These are phyloP conservation scores for Cucumis cinereus DNA, from an alignment of 306 rosid genomes.

Conservation along the genomic window DNA sequence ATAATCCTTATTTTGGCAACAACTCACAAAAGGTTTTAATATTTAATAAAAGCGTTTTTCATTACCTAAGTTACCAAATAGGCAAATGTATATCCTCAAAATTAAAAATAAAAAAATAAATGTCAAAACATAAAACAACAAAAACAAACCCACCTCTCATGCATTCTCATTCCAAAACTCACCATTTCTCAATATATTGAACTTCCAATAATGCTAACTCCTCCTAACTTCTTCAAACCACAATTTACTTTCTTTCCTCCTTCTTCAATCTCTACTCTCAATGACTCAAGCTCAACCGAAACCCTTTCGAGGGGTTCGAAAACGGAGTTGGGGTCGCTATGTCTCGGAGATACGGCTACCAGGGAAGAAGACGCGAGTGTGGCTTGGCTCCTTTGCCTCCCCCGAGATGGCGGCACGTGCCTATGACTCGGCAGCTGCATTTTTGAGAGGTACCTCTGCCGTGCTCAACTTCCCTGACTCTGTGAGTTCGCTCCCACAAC, in stretches of 20 bases:
- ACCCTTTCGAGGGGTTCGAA: constrained; percentile 31
- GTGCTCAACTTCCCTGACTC: constrained; percentile 34
- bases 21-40: background rate
- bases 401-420: constrained; percentile 47
- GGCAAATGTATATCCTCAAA: background rate
- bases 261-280: background rate
- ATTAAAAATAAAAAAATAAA: background rate
- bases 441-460: constrained; percentile 30
- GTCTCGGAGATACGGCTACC: constrained; percentile 39
- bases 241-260: background rate
- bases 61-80: background rate
- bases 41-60: background rate
- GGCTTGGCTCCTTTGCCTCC: constrained; percentile 39
- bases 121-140: background rate
- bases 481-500: constrained; percentile 24
- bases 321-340: constrained; percentile 43
- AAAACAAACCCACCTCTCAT: background rate
- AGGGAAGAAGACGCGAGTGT: constrained; percentile 31
- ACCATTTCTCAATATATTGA: background rate
- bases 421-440: constrained; percentile 41
- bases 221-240: background rate
- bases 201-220: background rate
- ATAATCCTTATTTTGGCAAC: background rate
- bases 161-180: background rate
- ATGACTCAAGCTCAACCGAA: background rate